Evolutionary conservation across 805 yeast genomes (phyloP), one percentile per base, ranked within the genome.

Genomic region (Maudiozyma pseudohumilis): DNA sequence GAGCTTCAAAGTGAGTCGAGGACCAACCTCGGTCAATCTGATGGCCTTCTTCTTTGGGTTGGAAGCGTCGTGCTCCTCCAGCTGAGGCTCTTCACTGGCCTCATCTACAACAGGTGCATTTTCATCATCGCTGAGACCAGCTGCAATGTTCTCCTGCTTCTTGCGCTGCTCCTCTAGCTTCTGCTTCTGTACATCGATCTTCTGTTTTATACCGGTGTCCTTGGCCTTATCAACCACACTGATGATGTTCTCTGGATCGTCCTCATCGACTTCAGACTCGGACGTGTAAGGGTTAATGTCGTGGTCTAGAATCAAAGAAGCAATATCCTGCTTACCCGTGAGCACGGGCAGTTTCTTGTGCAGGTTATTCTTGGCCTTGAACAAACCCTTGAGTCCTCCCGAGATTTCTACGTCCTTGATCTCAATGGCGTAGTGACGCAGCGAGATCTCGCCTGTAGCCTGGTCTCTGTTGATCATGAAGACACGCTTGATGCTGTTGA

Each of bases 241-340:
- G 22, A 85, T 89, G 37, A 80, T 70, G 19, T 77, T 84, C 47
- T 88, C 96, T 41, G 87, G 95, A 52, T 92, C 97, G 46, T 87
- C 96, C 43, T 88, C 96, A 52, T 92, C 97, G 31, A 87, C 77
- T 65, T 89, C 98, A 4, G 94, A 81, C 52, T 89, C 98, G 33
- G 92, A 79, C 2, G 96, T 85, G 55, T 79, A 76, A 9, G 71
- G 72, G 25, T 80, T 85, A 26, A 77, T 76, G 18, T 88, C 78
- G 53, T 83, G 83, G 55, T 87, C 96, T 39, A 86, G 66, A 38
- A 89, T 68, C 46, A 82, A 72, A 49, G 89, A 95, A 6, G 94
- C 72, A 29, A 88, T 83, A 56, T 88, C 97, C 29, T 66, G 65
- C 32, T 77, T 77, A 27, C 65, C 69, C 25, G 74, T 64, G 55